Conservation (phyloP, 805 yeast genomes). For the Barnettozyma populi region DNA sequence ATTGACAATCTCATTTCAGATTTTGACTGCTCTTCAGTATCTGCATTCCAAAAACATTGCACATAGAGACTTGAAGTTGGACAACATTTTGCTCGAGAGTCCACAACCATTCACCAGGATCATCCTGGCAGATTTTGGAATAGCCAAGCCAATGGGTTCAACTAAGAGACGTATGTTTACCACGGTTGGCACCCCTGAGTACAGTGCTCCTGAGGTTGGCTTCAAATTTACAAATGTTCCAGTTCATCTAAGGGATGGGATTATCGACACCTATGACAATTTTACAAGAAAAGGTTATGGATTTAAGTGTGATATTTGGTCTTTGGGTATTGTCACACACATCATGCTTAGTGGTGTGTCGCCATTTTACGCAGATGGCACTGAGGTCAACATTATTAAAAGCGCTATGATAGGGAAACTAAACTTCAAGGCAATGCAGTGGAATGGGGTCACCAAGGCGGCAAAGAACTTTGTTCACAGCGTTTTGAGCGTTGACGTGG, state of each 20-base stretch:
- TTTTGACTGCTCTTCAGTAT: constrained; percentile 49
- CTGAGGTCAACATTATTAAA: constrained; percentile 34
- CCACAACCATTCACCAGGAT: constrained; percentile 50
- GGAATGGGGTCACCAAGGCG: constrained; percentile 34
- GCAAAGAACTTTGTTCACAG: constrained; percentile 43
- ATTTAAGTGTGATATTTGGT: constrained; percentile 63
- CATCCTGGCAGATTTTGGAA: constrained; percentile 67
- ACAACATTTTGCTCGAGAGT: constrained; percentile 51
- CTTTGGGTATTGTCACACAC: constrained; percentile 56
- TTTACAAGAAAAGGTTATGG: constrained; percentile 37
- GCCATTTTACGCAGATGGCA: constrained; percentile 51
- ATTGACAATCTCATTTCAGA: constrained; percentile 48
- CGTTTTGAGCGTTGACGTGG: constrained; percentile 35
- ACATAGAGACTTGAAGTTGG: constrained; percentile 53
- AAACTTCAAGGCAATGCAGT: constrained; percentile 33
- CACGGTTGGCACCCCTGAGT: constrained; percentile 61
- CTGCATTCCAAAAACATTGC: constrained; percentile 50
- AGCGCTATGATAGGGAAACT: constrained; percentile 39
- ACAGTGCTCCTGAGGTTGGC: constrained; percentile 68
- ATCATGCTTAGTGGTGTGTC: constrained; percentile 59
- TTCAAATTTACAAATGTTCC: constrained; percentile 31
- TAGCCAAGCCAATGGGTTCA: constrained; percentile 32
- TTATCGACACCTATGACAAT: constrained; percentile 17
- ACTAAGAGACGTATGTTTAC: constrained; percentile 39
- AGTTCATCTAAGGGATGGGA: constrained; percentile 21